Evolutionary conservation across 2,329 filamentous ascomycete genomes (phyloP).

Genomic region (Tympanopsis confertula): DNA sequence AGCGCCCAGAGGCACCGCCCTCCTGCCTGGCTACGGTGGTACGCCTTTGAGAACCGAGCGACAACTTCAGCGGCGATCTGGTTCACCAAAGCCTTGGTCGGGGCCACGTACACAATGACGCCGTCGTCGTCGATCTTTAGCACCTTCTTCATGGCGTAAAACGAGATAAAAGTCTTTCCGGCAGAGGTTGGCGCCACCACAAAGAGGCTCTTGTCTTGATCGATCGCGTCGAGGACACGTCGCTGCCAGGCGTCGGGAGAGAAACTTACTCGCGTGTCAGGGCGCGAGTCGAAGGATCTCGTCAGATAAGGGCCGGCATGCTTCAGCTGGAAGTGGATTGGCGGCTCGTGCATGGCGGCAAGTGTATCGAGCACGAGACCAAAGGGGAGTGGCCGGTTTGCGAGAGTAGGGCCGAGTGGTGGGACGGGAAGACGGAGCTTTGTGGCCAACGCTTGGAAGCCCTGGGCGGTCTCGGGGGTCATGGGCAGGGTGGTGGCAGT

Average conservation of each 20-base stretch:
- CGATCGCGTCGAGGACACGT: conserved; percentile 61
- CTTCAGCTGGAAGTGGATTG: conserved; percentile 35
- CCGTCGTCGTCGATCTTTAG: conserved; percentile 57
- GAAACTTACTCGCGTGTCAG: conserved; percentile 59
- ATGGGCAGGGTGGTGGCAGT: not conserved
- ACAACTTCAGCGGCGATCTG: conserved; percentile 73
- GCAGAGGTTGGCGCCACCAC: conserved; percentile 69
- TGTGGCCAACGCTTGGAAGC: not conserved
- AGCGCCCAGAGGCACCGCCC: conserved; percentile 66
- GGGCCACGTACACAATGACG: conserved; percentile 67
- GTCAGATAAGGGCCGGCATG: conserved; percentile 66
- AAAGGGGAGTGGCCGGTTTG: not conserved
- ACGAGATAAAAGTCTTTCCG: conserved; percentile 75
- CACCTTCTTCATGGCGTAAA: conserved; percentile 73
- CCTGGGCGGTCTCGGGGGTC: not conserved
- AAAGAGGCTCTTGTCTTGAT: conserved; percentile 58
- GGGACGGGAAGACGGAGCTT: not conserved
- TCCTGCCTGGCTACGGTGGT: conserved; percentile 28
- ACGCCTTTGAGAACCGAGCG: conserved; percentile 59
- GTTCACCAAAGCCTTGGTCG: conserved; percentile 72
- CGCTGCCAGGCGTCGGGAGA: conserved; percentile 68
- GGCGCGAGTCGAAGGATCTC: conserved; percentile 56
- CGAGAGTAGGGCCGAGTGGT: not conserved
- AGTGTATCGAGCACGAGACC: conserved; percentile 4
- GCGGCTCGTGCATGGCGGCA: conserved; percentile 2